Percentiles rank a stretch among this genome's conserved stretches.
These are phyloP conservation scores for Daldinia concentrica DNA, from an alignment of 495 filamentous ascomycete genomes.

Conservation along the genomic window DNA sequence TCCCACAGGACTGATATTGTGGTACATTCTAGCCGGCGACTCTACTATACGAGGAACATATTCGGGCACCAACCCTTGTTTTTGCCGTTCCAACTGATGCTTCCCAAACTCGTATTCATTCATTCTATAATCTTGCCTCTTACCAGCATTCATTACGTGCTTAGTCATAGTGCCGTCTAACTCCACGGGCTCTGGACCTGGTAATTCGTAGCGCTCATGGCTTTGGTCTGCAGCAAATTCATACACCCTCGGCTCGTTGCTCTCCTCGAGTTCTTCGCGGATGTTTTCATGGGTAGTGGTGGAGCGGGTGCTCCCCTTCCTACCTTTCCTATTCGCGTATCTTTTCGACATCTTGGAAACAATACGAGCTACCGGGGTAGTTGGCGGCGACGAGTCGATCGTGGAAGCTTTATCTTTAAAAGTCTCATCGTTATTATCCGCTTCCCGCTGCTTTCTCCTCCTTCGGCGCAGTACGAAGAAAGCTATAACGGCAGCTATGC, in stretches of 20 bases:
- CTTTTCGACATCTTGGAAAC: conserved; percentile 40
- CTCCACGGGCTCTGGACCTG: conserved; percentile 59
- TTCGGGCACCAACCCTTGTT: conserved; percentile 51
- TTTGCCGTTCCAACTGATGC: conserved; percentile 56
- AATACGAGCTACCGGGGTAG: conserved; percentile 34
- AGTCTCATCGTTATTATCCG: conserved; percentile 26
- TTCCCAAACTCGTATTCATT: conserved; percentile 57
- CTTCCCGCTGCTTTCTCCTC: conserved; percentile 24
- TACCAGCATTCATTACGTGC: conserved; percentile 50
- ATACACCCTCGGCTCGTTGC: conserved; percentile 45
- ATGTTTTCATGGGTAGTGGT: conserved; percentile 14
- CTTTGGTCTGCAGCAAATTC: conserved; percentile 58
- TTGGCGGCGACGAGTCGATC: conserved; percentile 36
- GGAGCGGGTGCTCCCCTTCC: conserved; percentile 27
- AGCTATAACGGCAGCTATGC: conserved; percentile 51
- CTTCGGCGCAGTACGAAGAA: conserved; percentile 49
- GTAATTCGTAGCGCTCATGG: conserved; percentile 61
- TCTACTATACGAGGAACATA: conserved; percentile 42
- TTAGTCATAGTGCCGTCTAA: conserved; percentile 54
- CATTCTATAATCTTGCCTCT: conserved; percentile 41
- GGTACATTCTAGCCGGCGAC: conserved; percentile 48
- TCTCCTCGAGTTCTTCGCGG: conserved; percentile 23
- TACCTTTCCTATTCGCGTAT: conserved; percentile 31
- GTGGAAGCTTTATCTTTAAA: conserved; percentile 42
- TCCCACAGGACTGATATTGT: conserved; percentile 48